Percentiles rank a stretch among this genome's conserved stretches.
These are phyloP conservation scores for Acer campestre DNA, from an alignment of 345 rosid genomes.

Conservation along the genomic window DNA sequence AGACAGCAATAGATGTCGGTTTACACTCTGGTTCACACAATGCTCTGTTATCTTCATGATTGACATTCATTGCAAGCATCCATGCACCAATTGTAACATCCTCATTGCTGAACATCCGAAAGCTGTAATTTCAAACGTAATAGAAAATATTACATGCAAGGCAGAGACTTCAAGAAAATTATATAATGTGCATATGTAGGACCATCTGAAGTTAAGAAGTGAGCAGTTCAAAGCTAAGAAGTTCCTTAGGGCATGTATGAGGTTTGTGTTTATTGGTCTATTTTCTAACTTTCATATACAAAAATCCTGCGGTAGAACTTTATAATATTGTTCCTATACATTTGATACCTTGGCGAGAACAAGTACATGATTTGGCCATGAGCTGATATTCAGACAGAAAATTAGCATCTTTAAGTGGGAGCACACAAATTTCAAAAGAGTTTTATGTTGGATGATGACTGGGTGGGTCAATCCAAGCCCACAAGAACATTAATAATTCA, in stretches of 20 bases:
- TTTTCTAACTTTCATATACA: background rate
- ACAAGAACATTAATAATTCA: background rate
- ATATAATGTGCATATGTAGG: background rate
- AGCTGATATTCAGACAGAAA: background rate
- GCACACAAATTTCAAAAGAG: background rate
- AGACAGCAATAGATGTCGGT: conserved; percentile 69
- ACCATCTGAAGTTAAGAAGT: background rate
- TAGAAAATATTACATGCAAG: background rate
- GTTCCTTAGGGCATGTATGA: background rate
- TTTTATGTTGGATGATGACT: no score
- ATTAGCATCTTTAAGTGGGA: background rate
- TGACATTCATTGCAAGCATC: conserved; percentile 98
- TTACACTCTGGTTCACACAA: conserved; percentile 77
- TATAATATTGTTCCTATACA: background rate
- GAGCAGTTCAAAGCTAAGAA: background rate
- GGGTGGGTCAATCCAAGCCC: background rate
- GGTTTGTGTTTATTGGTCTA: background rate
- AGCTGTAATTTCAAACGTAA: conserved; percentile 48
- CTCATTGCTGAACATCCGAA: conserved; percentile 97
- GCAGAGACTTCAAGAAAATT: background rate
- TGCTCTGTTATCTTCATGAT: conserved; percentile 72
- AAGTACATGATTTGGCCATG: background rate
- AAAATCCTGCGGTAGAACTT: background rate
- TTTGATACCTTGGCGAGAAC: background rate
- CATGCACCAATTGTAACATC: conserved; percentile 96